Evolutionary conservation across 1,139 yeast species (phyloP).

Genomic region (Nakaseomyces bracarensis): DNA sequence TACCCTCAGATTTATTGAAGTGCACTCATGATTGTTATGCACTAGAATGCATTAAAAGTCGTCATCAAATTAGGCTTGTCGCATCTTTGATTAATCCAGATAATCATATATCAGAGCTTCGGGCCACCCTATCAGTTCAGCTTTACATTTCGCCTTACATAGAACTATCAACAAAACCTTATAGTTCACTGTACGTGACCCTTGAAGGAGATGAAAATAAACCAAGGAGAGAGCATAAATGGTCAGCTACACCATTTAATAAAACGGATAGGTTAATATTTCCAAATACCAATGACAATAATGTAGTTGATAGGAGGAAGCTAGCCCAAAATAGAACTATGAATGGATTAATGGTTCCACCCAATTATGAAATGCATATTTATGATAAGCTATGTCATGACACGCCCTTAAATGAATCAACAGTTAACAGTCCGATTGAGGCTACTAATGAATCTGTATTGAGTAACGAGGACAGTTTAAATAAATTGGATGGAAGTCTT

Average conservation of each 20-base stretch:
- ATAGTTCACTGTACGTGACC: slow-evolving; percentile 14
- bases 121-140: slow-evolving; percentile 58
- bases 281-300: slow-evolving; percentile 9
- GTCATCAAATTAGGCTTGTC: slow-evolving; percentile 52
- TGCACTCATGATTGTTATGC: slow-evolving; percentile 83
- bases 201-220: slow-evolving; percentile 15
- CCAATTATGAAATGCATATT: slow-evolving; percentile 75
- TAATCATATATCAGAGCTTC: slow-evolving; percentile 56
- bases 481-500: not conserved
- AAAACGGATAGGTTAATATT: not conserved
- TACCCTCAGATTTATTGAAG: slow-evolving; percentile 66
- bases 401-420: not conserved
- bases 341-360: slow-evolving; percentile 57
- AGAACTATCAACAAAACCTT: slow-evolving; percentile 7
- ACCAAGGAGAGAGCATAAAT: slow-evolving; percentile 11
- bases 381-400: slow-evolving; percentile 43
- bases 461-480: slow-evolving; percentile 2
- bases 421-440: not conserved
- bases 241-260: not conserved
- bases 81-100: slow-evolving; percentile 49
- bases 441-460: not conserved
- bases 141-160: slow-evolving; percentile 71
- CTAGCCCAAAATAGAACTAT: slow-evolving; percentile 1
- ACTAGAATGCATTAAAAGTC: slow-evolving; percentile 43
- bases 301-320: slow-evolving; percentile 13